These are phyloP conservation scores for Ophiostoma pallidulum DNA, from an alignment of 2,329 filamentous ascomycete species.

Conservation along the genomic window DNA sequence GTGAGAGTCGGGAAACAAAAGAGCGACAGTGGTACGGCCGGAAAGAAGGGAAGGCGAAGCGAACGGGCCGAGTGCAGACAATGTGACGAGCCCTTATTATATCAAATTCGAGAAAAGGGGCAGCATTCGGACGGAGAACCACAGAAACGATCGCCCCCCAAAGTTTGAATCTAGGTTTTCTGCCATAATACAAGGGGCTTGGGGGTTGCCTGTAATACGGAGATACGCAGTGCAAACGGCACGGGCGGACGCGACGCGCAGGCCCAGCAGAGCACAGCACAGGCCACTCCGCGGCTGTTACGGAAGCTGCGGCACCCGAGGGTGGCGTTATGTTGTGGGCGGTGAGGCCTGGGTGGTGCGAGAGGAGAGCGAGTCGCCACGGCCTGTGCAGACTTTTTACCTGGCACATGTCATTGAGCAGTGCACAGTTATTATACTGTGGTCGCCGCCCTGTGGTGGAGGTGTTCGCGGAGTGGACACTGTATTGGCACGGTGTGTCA, in stretches of 20 bases:
- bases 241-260: too few relatives aligned
- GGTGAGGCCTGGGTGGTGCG: not conserved
- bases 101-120: not conserved
- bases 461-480: not conserved
- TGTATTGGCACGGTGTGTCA: not conserved
- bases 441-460: too few relatives aligned
- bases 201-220: too few relatives aligned
- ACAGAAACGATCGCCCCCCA: constrained; percentile 4
- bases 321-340: constrained; percentile 9
- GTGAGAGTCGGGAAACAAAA: not conserved
- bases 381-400: too few relatives aligned
- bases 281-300: too few relatives aligned
- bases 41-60: not conserved
- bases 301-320: not conserved
- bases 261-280: not conserved
- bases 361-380: not conserved
- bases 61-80: not conserved
- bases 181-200: too few relatives aligned
- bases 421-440: too few relatives aligned
- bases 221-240: too few relatives aligned
- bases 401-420: too few relatives aligned
- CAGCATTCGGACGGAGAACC: not conserved
- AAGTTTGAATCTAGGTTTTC: not conserved
- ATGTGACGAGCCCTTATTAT: not conserved
- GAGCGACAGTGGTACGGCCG: too few relatives aligned